Base-by-base conservation (phyloP, 345 rosid genomes). In the Gossypium herbaceum region DNA sequence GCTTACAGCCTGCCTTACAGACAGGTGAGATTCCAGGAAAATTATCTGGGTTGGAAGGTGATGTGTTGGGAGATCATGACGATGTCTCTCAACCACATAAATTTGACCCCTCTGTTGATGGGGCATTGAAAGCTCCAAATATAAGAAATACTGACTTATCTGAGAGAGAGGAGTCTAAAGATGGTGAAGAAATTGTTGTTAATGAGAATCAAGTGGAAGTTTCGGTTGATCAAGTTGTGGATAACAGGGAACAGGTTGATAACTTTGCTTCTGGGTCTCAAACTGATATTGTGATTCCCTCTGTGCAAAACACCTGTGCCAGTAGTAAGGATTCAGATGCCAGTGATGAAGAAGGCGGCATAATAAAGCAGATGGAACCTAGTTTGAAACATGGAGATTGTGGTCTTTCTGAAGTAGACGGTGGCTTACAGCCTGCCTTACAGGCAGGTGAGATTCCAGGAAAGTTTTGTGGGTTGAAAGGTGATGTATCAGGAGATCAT, bases 321-420 rank as follows among this genome's bases (percentile, higher is more conserved):
- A 79, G 68, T 75, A 76, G 60, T 74, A 87, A 80, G 82, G 90
- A 77, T 57, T 83, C 92, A 66, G 90, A 84, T 75, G 83, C 86
- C 78, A 84, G 84, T 86, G 92, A 89, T 85, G 97, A 84, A 79
- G 84, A 89, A 79, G 88, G 88, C 76, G 85, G 88, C 76, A 78
- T 91, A 63, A 80, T 85, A 79, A 87, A 87, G 78, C 84, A 83
- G 80, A 87, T 92, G 95, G 97, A 96, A 77, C 85, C 90, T 77
- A 81, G 59, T 82, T 79, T 81, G 81, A 86, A 84, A 69, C 81
- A 57, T 70, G 82, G 71, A 73, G 83, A 75, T 79, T 58, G 48
- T 61, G 78, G 62, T 78, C 61, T 78, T 75, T 72, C 86, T 39
- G 79, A 59, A 64, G 85, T 51, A 58, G 87, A 63, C 72, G 87